Conservation (phyloP, 148 eudicot species). For the Camellia granthamiana region DNA sequence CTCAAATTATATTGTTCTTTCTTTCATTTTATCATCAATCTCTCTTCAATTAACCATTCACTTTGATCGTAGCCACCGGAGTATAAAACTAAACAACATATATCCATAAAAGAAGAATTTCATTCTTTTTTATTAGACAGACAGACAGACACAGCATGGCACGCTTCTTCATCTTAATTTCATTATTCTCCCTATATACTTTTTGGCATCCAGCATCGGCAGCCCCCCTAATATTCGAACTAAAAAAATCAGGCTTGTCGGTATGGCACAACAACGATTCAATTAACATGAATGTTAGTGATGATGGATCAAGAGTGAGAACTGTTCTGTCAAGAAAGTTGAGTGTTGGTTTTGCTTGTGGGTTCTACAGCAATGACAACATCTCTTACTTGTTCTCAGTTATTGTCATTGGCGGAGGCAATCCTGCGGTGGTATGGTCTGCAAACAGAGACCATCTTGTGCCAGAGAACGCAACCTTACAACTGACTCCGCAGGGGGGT, state of each 20-base stretch:
- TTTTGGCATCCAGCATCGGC: too few species aligned
- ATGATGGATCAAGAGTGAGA: conserved; percentile 14
- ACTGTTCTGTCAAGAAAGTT: background rate
- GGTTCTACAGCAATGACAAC: conserved; percentile 3
- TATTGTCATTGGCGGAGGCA: conserved; percentile 3
- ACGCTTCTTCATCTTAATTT: too few species aligned
- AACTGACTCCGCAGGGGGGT: background rate
- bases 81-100: too few species aligned
- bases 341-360: conserved; percentile 10
- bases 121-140: too few species aligned
- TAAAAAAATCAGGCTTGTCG: background rate
- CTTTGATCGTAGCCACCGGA: too few species aligned
- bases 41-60: too few species aligned
- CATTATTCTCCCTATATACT: too few species aligned
- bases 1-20: too few species aligned
- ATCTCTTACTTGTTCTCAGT: conserved; percentile 3
- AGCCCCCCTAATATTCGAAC: too few species aligned
- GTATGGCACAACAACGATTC: conserved; percentile 8
- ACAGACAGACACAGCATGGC: too few species aligned
- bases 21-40: too few species aligned
- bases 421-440: conserved; percentile 7
- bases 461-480: background rate
- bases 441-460: conserved; percentile 6
- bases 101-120: too few species aligned
- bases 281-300: background rate